Evolutionary conservation across 148 eudicot genomes (phyloP).

Genomic region (Chenopodium suecicum): DNA sequence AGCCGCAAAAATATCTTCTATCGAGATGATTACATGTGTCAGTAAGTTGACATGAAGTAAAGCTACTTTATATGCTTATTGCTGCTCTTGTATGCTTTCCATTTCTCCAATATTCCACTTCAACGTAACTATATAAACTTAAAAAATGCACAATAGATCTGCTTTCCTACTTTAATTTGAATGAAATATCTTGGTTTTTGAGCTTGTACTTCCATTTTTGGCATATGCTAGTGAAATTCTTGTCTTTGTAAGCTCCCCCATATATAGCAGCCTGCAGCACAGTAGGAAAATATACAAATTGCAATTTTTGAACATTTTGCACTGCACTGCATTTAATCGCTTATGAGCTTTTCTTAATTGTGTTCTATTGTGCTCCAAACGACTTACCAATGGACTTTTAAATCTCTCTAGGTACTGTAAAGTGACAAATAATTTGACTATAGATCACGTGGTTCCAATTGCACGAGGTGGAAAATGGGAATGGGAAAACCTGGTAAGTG

Average conservation of each 20-base stretch:
- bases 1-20: conserved; percentile 82
- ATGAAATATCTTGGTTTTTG: background rate
- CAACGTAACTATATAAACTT: background rate
- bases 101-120: background rate
- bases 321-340: background rate
- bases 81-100: background rate
- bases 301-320: background rate
- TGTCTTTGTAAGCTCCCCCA: background rate
- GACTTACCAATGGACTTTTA: background rate
- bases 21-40: conserved; percentile 83
- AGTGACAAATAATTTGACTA: conserved; percentile 56
- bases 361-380: background rate
- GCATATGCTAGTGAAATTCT: background rate
- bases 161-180: background rate
- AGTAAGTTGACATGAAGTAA: conserved; percentile 54
- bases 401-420: conserved; percentile 63
- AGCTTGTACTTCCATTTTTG: background rate
- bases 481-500: conserved; percentile 93
- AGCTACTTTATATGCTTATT: background rate
- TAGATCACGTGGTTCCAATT: conserved; percentile 84
- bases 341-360: background rate
- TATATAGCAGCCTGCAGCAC: background rate
- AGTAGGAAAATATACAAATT: background rate
- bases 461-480: conserved; percentile 91
- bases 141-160: background rate